A percentile compares a stretch with the other conserved stretches of the same genome.
Evolutionary conservation across 2,329 filamentous ascomycete genomes (phyloP).

Genomic region (Botrytis squamosa): DNA sequence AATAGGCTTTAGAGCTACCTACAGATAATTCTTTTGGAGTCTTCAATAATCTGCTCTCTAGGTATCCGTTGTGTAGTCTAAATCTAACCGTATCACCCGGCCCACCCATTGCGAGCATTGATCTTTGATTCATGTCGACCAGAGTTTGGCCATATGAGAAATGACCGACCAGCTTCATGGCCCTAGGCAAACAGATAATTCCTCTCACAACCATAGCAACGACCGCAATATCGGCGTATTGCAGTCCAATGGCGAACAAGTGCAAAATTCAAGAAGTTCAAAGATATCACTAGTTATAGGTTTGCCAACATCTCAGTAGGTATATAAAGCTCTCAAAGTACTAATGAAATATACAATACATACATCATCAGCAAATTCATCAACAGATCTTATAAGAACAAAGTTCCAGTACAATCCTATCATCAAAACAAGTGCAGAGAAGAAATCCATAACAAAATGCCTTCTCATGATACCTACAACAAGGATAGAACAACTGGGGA

Average conservation of each 20-base stretch:
- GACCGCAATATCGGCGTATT: background rate
- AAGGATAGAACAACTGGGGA: background rate
- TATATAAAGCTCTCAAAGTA: background rate
- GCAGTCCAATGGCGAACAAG: background rate
- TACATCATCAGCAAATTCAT: background rate
- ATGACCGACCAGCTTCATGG: background rate
- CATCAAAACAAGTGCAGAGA: background rate
- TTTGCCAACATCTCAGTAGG: background rate
- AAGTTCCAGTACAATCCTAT: background rate
- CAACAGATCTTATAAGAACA: background rate
- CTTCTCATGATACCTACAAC: background rate
- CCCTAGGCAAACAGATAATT: background rate
- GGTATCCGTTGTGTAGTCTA: no score
- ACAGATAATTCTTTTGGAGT: no score
- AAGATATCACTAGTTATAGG: background rate
- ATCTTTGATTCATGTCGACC: background rate
- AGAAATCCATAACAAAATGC: background rate
- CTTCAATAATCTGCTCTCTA: no score
- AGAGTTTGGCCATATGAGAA: background rate
- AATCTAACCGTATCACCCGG: background rate
- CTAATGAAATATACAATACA: background rate
- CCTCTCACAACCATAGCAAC: no score
- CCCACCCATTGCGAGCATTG: background rate
- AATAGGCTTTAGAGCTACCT: no score
- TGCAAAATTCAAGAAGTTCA: background rate